Conservation (phyloP, 768 basidiomycete species). For the Lactifluus hygrophoroides region DNA sequence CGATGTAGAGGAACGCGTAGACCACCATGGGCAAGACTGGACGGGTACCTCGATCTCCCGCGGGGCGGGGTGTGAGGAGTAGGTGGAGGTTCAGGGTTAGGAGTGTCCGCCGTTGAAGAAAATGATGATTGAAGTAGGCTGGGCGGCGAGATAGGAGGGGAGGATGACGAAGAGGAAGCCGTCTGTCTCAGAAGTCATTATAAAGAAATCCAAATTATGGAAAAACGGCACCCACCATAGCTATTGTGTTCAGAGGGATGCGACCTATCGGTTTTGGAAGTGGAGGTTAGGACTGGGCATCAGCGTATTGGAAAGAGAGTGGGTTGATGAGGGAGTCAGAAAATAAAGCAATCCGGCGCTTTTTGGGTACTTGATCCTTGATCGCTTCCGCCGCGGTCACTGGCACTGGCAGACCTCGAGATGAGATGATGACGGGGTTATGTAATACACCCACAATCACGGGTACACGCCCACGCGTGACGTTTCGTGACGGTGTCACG, state of each 20-base stretch:
- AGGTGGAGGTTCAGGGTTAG: not conserved
- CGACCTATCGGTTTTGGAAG: not conserved
- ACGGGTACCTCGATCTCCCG: slow-evolving; percentile 41
- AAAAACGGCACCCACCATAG: not conserved
- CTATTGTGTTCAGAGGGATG: not conserved
- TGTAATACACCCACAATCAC: not conserved
- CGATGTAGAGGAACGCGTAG: slow-evolving; percentile 64
- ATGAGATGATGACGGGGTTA: not conserved
- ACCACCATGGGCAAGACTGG: slow-evolving; percentile 35
- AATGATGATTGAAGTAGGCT: slow-evolving; percentile 14
- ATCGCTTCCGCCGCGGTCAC: not conserved
- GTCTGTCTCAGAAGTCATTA: not conserved
- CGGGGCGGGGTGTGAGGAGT: slow-evolving; percentile 15
- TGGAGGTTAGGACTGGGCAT: not conserved
- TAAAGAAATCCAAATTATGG: not conserved
- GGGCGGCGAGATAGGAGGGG: slow-evolving; percentile 13
- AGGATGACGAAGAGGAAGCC: not conserved
- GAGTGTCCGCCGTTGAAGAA: slow-evolving; percentile 5
- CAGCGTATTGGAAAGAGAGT: not conserved
- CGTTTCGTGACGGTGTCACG: slow-evolving; percentile 8
- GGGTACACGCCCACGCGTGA: not conserved
- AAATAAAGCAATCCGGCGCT: not conserved
- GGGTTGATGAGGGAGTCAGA: not conserved
- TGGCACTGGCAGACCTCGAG: too few species aligned
- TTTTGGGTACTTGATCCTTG: not conserved